Evolutionary conservation across 2,329 filamentous ascomycete species (phyloP), one percentile per base, ranked within the genome.

Genomic region (Ceratocystis diversiconidia): DNA sequence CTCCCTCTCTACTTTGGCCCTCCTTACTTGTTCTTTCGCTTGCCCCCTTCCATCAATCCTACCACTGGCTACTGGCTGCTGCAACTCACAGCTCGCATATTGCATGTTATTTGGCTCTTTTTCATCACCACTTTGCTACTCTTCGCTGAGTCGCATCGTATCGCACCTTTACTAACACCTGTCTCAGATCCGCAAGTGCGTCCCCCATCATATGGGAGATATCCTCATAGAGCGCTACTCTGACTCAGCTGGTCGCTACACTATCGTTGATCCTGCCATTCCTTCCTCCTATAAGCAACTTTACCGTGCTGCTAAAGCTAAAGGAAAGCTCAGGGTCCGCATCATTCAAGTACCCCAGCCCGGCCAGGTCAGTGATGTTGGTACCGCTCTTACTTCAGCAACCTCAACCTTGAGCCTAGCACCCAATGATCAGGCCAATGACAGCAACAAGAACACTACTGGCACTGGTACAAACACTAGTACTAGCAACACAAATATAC

Each of bases 281-380:
- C 50, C 50, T 55, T 55, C 50, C 12, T 55, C 95, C 72, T 99
- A 96, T 81, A 97, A 96, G 80, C 94, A 96, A 74, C 86, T 99
- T 52, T 92, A 94, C 74, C 88, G 94, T 72, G 94, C 94, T 70
- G 94, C 94, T 69, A 99, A 96, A 80, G 94, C 94, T 46, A 99
- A 99, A 82, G 85, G 92, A 70, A 99, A 97, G 85, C 86, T 99
- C 71, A 92, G 94, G 76, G 83, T 99, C 67, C 89, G 85, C 70
- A 87, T 89, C 46, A 86, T 83, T 17, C 15, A 46, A 28, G 44
- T 30, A n/a, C 52, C 46, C n/a, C n/a, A 61, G 17, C 17, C 28
- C 3, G 8, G 30, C 15, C 17, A n/a, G 19, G 15, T 41, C 36
- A 60, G 41, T 1, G 44, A 50, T 62, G 22, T 32, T 62, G 36